Percentiles rank a stretch among this genome's conserved stretches.
phyloP scores from a whole-genome alignment of 192 early-diverging fungal species.

The Dissophora ornata region DNA sequence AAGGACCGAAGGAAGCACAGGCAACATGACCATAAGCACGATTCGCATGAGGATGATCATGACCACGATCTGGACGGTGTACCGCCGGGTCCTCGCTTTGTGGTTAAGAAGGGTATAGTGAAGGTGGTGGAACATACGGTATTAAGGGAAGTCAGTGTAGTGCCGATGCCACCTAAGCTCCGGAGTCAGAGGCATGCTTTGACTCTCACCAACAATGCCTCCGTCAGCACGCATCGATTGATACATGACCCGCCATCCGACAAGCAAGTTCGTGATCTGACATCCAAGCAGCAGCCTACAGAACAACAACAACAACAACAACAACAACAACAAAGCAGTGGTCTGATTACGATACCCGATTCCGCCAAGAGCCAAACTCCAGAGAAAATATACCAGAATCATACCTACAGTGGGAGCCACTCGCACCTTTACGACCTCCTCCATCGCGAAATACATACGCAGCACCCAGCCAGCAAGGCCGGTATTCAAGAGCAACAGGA shows the following conservation, averaged over 20 bases:
- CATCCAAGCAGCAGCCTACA: too few relatives aligned
- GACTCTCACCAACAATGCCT: not conserved
- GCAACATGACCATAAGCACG: not conserved
- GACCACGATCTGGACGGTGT: not conserved
- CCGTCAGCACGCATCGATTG: too few relatives aligned
- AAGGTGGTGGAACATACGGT: conserved; percentile 41
- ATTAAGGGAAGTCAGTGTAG: conserved; percentile 27
- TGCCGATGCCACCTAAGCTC: not conserved
- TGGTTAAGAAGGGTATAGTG: conserved; percentile 45
- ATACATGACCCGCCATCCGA: not conserved
- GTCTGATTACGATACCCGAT: not conserved
- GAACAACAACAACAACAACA: too few relatives aligned
- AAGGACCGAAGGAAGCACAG: not conserved
- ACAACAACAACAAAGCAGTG: too few relatives aligned
- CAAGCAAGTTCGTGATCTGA: conserved; percentile 1
- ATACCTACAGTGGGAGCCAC: conserved; percentile 24
- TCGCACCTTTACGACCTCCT: conserved; percentile 12
- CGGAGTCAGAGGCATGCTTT: not conserved
- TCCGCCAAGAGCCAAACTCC: not conserved
- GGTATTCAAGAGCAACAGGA: not conserved
- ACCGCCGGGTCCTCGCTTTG: conserved; percentile 18
- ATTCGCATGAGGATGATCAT: not conserved
- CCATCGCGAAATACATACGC: conserved; percentile 1
- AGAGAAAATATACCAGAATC: conserved; percentile 24
- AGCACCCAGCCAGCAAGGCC: not conserved